Evolutionary conservation across 2,329 filamentous ascomycete species (phyloP), one percentile per base, ranked within the genome.

Genomic region (Ilyonectria mors-panacis): DNA sequence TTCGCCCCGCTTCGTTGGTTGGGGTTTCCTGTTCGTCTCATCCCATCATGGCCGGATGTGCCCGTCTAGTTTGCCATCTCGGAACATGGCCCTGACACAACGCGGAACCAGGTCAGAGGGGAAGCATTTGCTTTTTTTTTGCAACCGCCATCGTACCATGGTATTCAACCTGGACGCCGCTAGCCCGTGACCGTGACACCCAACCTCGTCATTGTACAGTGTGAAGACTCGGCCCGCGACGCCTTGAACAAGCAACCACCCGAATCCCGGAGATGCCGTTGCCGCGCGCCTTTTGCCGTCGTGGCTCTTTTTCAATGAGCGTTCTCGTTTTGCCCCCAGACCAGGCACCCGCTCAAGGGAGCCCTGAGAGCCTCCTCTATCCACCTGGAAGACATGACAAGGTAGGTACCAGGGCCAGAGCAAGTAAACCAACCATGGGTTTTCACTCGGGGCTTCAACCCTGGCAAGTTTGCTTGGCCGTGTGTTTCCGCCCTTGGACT

Each of bases 141-240:
- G 19, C 55, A 55, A 65, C 61, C 55, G 65, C 28, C 54, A 64
- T 75, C 71, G 71, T 74, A 74, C 65, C 68, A 75, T 74, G 39
- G 48, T 33, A 54, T 66, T 65, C 47, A 59, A 55, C 63, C 51
- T 58, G 19, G 48, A 30, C 58, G 55, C 65, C 69, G 59, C 63
- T 72, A 51, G 62, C 59, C 57, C 61, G 56, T 65, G 63, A 66
- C 59, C 57, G 64, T 64, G 48, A 56, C 45, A 63, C 59, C 67
- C 59, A 63, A 37, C 54, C 62, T 65, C 48, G 30, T 54, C 26
- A 69, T 59, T 59, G 47, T 60, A 55, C 42, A 30, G 48, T 39
- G 28, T 53, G 21, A 45, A 45, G 51, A 53, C 33, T 61, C 57
- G 48, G 58, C 58, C 53, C 35, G 53, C 61, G 61, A 37, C 57